A percentile compares a stretch with the other conserved stretches of the same genome.
phyloP scores from a whole-genome alignment of 2,329 filamentous ascomycete genomes.

The Scedosporium apiospermum region DNA sequence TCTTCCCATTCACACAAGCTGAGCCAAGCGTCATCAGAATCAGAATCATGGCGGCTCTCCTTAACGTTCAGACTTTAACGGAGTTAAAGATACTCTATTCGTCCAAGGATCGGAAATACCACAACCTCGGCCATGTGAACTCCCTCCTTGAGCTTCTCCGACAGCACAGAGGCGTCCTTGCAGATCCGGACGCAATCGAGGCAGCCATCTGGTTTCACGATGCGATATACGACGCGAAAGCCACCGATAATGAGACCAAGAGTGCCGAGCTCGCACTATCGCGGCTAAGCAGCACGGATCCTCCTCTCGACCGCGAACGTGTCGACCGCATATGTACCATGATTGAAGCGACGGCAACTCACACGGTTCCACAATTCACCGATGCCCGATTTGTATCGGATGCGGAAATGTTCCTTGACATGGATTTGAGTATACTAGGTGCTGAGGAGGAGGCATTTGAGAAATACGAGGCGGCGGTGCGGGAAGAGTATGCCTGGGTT shows the following conservation, averaged over 20 bases:
- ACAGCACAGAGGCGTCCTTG: slow-evolving; percentile 3
- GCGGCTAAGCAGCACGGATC: background rate
- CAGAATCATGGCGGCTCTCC: background rate
- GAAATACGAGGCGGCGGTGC: slow-evolving; percentile 8
- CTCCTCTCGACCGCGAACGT: background rate
- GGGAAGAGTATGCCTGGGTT: slow-evolving; percentile 9
- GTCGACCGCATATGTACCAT: slow-evolving; percentile 6
- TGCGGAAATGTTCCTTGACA: slow-evolving; percentile 10
- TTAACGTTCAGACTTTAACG: background rate
- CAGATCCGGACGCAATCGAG: slow-evolving; percentile 7
- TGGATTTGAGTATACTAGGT: slow-evolving; percentile 7
- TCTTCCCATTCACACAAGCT: too few species aligned
- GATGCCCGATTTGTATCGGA: slow-evolving; percentile 5
- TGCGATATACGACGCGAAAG: slow-evolving; percentile 6
- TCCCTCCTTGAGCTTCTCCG: slow-evolving; percentile 1
- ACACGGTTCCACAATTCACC: slow-evolving; percentile 4
- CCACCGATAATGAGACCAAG: slow-evolving; percentile 17
- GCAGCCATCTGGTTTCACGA: slow-evolving; percentile 10
- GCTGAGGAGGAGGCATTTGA: slow-evolving; percentile 3
- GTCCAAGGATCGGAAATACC: slow-evolving; percentile 1
- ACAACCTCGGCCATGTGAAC: slow-evolving; percentile 7
- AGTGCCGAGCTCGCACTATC: slow-evolving; percentile 15
- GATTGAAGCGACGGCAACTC: slow-evolving; percentile 5
- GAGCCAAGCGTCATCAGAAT: too few species aligned
- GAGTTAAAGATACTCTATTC: slow-evolving; percentile 5